A percentile compares a stretch with the other conserved stretches of the same genome.
Evolutionary conservation across 176 grass and related monocot species (phyloP).

Genomic region (Areca catechu): DNA sequence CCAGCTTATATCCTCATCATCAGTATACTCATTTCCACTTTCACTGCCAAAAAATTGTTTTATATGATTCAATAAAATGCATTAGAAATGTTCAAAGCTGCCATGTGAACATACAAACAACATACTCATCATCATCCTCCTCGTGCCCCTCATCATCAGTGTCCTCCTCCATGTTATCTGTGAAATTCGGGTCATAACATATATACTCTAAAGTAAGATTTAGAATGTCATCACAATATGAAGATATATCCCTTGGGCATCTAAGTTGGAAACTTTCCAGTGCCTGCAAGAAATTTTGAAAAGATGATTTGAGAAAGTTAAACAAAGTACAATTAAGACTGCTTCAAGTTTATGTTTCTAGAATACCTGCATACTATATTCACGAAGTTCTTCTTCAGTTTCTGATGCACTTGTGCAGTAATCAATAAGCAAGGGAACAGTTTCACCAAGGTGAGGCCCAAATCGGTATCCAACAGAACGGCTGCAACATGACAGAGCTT

Average conservation of each 20-base stretch:
- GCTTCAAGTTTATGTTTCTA: background rate
- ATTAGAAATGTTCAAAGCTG: constrained; percentile 11
- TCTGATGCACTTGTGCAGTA: constrained; percentile 91
- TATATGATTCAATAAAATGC: constrained; percentile 2
- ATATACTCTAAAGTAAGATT: constrained; percentile 87
- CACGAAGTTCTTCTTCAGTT: constrained; percentile 92
- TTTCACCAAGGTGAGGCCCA: constrained; percentile 80
- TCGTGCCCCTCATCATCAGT: constrained; percentile 79
- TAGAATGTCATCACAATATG: constrained; percentile 71
- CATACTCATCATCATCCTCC: constrained; percentile 96
- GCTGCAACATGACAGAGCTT: constrained; percentile 25
- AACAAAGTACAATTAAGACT: background rate
- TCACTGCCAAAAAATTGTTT: constrained; percentile 47
- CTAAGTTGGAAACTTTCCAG: constrained; percentile 95
- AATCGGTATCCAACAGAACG: constrained; percentile 97
- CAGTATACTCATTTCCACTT: constrained; percentile 94
- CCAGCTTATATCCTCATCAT: constrained; percentile 98
- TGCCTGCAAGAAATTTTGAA: constrained; percentile 39
- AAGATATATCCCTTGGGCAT: constrained; percentile 89
- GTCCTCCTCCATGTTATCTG: constrained; percentile 96
- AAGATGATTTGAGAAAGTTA: background rate
- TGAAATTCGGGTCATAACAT: constrained; percentile 99
- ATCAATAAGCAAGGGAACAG: constrained; percentile 83
- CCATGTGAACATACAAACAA: constrained; percentile 12
- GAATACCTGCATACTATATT: constrained; percentile 92